Conservation (phyloP, 148 eudicot species). For the Camellia japonica region DNA sequence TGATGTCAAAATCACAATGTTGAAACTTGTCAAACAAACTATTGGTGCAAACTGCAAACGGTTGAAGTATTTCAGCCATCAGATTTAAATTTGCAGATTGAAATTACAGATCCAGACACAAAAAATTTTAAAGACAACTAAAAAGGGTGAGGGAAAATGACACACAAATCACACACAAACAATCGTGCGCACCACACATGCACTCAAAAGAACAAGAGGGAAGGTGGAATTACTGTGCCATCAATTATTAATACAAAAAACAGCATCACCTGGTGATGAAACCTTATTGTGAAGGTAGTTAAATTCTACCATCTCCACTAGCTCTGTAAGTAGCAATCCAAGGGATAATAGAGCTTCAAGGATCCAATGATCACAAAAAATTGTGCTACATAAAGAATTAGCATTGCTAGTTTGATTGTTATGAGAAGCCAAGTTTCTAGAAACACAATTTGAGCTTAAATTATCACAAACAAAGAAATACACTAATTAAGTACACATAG, state of each 20-base stretch:
- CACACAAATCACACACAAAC: background rate
- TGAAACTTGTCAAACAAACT: background rate
- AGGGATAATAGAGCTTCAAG: background rate
- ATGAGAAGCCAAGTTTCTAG: background rate
- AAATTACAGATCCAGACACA: background rate
- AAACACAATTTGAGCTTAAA: background rate
- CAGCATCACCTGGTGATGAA: background rate
- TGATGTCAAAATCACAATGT: background rate
- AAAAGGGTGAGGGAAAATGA: background rate
- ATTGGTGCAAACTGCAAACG: background rate
- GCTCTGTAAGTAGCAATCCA: background rate
- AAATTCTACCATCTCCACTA: background rate
- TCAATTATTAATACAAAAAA: background rate
- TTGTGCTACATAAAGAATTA: background rate
- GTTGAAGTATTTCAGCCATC: background rate
- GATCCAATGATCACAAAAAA: background rate
- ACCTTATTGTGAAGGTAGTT: background rate
- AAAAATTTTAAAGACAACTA: background rate
- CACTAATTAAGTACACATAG: background rate
- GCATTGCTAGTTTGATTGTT: background rate
- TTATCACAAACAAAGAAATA: background rate
- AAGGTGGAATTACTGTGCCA: background rate
- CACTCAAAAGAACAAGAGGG: background rate
- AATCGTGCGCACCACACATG: background rate
- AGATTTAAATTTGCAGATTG: background rate